phyloP scores from a whole-genome alignment of 306 rosid species.

The Fragaria ananassa region DNA sequence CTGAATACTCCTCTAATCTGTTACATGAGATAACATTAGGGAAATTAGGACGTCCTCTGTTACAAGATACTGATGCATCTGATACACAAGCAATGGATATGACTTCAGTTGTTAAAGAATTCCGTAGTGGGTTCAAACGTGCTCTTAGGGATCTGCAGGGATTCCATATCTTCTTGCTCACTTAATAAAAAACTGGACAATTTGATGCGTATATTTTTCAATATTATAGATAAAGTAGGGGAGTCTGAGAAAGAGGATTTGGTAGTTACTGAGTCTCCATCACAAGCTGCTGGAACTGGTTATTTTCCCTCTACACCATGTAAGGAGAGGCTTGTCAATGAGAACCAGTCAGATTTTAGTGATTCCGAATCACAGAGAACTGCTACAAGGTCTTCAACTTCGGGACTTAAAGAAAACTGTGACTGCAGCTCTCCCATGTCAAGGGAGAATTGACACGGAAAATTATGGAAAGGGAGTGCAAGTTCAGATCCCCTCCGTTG shows the following conservation, averaged over 20 bases:
- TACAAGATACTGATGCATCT: slow-evolving; percentile 37
- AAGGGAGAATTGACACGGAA: slow-evolving; percentile 76
- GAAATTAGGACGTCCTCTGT: slow-evolving; percentile 60
- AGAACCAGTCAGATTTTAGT: slow-evolving; percentile 53
- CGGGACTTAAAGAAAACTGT: slow-evolving; percentile 51
- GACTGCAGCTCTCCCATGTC: slow-evolving; percentile 57
- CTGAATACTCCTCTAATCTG: slow-evolving; percentile 72
- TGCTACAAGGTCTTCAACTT: slow-evolving; percentile 48
- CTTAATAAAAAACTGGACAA: slow-evolving; percentile 86
- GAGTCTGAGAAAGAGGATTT: slow-evolving; percentile 81
- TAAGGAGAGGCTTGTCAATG: slow-evolving; percentile 57
- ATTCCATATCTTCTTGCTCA: slow-evolving; percentile 74
- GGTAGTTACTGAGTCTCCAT: slow-evolving; percentile 58
- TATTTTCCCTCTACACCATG: slow-evolving; percentile 43
- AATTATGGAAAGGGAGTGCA: slow-evolving; percentile 59
- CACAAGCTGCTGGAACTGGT: slow-evolving; percentile 33
- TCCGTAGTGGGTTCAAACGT: slow-evolving; percentile 77
- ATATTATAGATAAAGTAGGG: slow-evolving; percentile 63
- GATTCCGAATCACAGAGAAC: slow-evolving; percentile 67
- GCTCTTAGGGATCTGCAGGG: slow-evolving; percentile 91
- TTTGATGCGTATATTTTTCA: slow-evolving; percentile 67
- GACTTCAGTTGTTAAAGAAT: slow-evolving; percentile 48
- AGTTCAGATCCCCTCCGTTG: slow-evolving; percentile 62
- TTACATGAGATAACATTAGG: slow-evolving; percentile 77
- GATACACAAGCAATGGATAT: slow-evolving; percentile 41